Evolutionary conservation across 768 basidiomycete species (phyloP).

Genomic region (Boletus eberwhitei): DNA sequence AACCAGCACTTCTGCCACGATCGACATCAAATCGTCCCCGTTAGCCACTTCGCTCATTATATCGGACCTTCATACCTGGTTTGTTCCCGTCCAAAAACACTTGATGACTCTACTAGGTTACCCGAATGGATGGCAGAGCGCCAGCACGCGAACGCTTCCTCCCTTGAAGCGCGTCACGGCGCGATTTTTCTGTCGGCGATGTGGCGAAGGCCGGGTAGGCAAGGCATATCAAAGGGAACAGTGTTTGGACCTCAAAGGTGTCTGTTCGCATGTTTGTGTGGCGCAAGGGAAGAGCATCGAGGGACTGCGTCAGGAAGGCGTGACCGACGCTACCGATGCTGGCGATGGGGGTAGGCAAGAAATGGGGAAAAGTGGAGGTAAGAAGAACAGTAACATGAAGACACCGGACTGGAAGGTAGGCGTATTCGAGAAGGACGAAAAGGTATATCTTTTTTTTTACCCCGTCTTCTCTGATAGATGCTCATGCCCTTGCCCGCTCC

Average conservation of each 20-base stretch:
- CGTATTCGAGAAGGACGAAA: conserved; percentile 56
- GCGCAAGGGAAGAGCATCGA: not conserved
- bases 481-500: not conserved
- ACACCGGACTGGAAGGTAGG: conserved; percentile 44
- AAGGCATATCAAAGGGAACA: conserved; percentile 35
- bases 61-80: conserved; percentile 50
- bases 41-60: conserved; percentile 38
- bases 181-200: conserved; percentile 54
- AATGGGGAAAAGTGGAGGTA: not conserved
- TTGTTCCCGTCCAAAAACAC: conserved; percentile 37
- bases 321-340: not conserved
- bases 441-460: conserved; percentile 34
- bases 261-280: conserved; percentile 58
- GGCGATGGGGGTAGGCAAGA: conserved; percentile 23
- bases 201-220: conserved; percentile 36
- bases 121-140: conserved; percentile 45
- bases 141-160: conserved; percentile 45
- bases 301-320: not conserved
- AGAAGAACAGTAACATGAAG: conserved; percentile 16
- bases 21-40: conserved; percentile 22
- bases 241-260: conserved; percentile 55
- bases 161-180: conserved; percentile 59
- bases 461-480: not conserved
- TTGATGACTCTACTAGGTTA: conserved; percentile 49
- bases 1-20: not conserved